These are phyloP conservation scores for Cenchrus fungigraminus DNA, from an alignment of 176 grass and related monocot species.

Conservation along the genomic window DNA sequence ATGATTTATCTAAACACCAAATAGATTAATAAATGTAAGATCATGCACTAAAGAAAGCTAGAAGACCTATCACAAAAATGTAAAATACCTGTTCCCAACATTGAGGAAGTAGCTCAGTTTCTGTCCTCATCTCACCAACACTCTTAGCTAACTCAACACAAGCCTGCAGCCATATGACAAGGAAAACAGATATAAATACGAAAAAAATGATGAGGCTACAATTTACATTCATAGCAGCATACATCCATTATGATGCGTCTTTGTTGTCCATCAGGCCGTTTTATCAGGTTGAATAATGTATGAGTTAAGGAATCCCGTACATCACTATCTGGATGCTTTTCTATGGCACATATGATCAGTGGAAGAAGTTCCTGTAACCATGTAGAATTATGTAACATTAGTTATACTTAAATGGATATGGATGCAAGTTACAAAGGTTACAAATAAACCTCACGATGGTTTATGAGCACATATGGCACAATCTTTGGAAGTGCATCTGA, in stretches of 20 bases:
- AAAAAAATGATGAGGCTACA: conserved; percentile 2
- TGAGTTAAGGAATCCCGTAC: conserved; percentile 95
- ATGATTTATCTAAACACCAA: conserved; percentile 88
- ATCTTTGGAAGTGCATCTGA: conserved; percentile 99
- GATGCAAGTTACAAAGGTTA: conserved; percentile 41
- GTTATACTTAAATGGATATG: conserved; percentile 41
- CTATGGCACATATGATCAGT: conserved; percentile 99
- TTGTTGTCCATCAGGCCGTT: conserved; percentile 90
- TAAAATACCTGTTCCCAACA: conserved; percentile 93
- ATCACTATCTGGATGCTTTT: conserved; percentile 81
- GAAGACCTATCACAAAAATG: conserved; percentile 24
- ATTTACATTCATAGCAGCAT: conserved; percentile 35
- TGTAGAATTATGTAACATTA: conserved; percentile 39
- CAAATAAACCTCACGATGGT: conserved; percentile 96
- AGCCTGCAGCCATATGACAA: conserved; percentile 57
- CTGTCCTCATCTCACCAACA: conserved; percentile 96
- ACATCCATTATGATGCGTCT: conserved; percentile 95
- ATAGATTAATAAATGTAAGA: conserved; percentile 39
- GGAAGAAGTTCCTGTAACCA: conserved; percentile 93
- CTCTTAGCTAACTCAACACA: conserved; percentile 89
- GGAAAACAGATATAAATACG: conserved; percentile 30
- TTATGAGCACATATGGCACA: conserved; percentile 97
- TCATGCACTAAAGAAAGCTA: conserved; percentile 35
- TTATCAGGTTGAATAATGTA: conserved; percentile 97
- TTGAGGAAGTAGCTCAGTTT: conserved; percentile 96